phyloP scores from a whole-genome alignment of 192 early-diverging fungal genomes.

The Coemansia sp. region DNA sequence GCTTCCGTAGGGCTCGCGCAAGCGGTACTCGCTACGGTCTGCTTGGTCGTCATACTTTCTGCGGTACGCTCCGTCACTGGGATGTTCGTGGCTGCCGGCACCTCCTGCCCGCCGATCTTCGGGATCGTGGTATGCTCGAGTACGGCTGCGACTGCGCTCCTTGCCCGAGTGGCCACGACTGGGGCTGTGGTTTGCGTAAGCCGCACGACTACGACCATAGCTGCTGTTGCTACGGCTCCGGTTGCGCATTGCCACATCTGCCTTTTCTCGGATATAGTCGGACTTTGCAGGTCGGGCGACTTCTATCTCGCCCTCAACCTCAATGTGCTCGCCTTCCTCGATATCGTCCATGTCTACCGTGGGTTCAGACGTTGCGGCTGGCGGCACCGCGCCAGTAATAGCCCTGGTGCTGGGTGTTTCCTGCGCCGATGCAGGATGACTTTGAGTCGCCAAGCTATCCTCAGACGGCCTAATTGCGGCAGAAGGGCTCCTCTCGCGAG shows the following conservation, averaged over 20 bases:
- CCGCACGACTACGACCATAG: constrained; percentile 7
- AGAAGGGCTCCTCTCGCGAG: constrained; percentile 16
- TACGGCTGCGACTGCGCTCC: constrained; percentile 23
- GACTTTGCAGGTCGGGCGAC: background rate
- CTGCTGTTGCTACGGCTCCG: constrained; percentile 16
- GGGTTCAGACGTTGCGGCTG: background rate
- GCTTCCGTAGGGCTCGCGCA: constrained; percentile 19
- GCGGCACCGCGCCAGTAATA: background rate
- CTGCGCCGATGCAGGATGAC: background rate
- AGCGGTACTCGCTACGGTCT: constrained; percentile 31
- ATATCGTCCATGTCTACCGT: constrained; percentile 37
- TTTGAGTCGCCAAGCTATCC: background rate
- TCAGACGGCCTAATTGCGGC: background rate
- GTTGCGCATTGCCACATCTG: constrained; percentile 8
- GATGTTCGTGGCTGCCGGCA: constrained; percentile 26
- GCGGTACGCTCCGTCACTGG: constrained; percentile 18
- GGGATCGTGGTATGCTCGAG: constrained; percentile 14
- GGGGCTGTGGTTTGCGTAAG: constrained; percentile 10
- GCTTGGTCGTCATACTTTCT: constrained; percentile 28
- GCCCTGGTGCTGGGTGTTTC: background rate
- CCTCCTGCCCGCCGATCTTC: constrained; percentile 7
- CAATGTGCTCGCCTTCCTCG: constrained; percentile 56
- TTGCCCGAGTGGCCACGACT: constrained; percentile 1
- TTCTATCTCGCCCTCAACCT: constrained; percentile 24
- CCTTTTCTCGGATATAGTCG: background rate